Conservation (phyloP, 805 yeast species). For the Ogataea methylovora region DNA sequence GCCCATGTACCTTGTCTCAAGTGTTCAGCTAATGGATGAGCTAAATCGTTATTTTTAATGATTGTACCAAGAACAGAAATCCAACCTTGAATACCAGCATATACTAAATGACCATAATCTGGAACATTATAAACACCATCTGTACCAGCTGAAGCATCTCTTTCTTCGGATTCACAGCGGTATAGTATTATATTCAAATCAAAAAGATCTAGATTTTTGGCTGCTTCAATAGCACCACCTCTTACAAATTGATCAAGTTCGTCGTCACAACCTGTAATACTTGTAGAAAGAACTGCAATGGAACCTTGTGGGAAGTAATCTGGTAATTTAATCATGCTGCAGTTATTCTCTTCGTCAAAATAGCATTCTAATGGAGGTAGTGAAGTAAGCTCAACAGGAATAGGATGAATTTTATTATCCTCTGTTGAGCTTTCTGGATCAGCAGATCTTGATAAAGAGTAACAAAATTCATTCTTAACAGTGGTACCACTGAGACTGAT, state of each 20-base stretch:
- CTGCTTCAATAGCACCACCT: constrained; percentile 71
- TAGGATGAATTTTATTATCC: constrained; percentile 42
- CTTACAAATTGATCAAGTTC: constrained; percentile 61
- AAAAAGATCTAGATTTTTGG: constrained; percentile 48
- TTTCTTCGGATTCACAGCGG: constrained; percentile 80
- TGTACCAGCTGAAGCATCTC: constrained; percentile 65
- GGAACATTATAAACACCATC: constrained; percentile 77
- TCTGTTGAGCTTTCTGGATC: constrained; percentile 31
- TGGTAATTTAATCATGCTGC: constrained; percentile 52
- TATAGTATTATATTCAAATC: constrained; percentile 73
- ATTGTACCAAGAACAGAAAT: constrained; percentile 55
- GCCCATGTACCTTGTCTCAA: constrained; percentile 88
- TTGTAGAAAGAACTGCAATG: constrained; percentile 74
- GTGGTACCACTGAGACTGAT: constrained; percentile 51
- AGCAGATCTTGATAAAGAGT: constrained; percentile 46
- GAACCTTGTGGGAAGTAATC: constrained; percentile 81
- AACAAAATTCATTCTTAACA: constrained; percentile 51
- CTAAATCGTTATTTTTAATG: constrained; percentile 65
- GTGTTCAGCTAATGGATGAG: constrained; percentile 78
- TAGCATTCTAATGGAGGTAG: constrained; percentile 44
- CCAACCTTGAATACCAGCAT: constrained; percentile 96
- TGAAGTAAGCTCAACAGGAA: constrained; percentile 55
- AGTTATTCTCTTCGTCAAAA: constrained; percentile 30
- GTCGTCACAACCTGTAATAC: constrained; percentile 56
- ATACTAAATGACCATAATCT: constrained; percentile 60